Evolutionary conservation across 169 alveolate species (phyloP).

Genomic region (Toxoplasma gondii): DNA sequence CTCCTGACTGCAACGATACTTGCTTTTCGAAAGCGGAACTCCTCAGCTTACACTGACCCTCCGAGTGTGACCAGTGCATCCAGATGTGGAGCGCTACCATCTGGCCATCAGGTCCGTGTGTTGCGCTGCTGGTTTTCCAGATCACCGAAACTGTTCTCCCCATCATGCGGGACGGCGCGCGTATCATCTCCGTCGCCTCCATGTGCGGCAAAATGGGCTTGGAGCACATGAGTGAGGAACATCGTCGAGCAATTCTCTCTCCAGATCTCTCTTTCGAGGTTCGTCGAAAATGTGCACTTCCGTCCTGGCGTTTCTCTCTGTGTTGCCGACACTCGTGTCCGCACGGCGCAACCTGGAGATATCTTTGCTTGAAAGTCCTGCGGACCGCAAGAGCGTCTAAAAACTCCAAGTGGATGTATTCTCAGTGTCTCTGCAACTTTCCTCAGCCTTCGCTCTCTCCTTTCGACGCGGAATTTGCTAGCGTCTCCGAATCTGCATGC

Average conservation of each 20-base stretch:
- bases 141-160: background rate
- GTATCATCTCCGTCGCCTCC: slow-evolving; percentile 54
- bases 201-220: slow-evolving; percentile 21
- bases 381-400: background rate
- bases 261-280: slow-evolving; percentile 8
- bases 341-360: background rate
- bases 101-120: no score
- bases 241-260: slow-evolving; percentile 7
- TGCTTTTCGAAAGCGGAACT: no score
- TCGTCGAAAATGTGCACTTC: background rate
- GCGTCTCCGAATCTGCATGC: no score
- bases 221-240: slow-evolving; percentile 19
- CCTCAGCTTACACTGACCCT: no score
- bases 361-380: background rate
- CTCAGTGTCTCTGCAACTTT: no score
- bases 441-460: no score
- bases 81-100: no score
- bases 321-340: background rate
- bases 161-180: slow-evolving; percentile 2
- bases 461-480: no score
- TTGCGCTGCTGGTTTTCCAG: background rate
- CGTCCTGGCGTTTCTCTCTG: background rate
- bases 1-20: no score
- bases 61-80: no score
- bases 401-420: no score